phyloP scores from a whole-genome alignment of 225 moss, liverwort and hornwort species.

The Pleurozium schreberi region DNA sequence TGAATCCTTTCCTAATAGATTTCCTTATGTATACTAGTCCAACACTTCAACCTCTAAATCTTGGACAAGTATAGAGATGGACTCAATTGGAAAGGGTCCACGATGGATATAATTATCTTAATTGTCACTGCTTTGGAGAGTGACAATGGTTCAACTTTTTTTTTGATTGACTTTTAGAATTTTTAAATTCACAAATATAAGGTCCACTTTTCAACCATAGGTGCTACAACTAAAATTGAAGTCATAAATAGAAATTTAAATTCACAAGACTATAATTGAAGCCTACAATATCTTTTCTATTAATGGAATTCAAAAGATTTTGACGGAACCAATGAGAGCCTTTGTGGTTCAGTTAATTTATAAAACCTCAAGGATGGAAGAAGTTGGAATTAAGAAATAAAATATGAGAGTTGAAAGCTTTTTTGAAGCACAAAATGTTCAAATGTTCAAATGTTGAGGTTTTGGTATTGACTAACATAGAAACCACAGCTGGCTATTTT shows the following conservation, averaged over 20 bases:
- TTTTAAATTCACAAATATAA: not conserved
- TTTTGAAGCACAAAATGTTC: no score
- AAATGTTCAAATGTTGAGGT: no score
- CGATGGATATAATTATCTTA: not conserved
- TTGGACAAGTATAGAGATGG: not conserved
- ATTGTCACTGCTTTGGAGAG: no score
- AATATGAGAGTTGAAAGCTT: not conserved
- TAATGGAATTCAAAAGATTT: not conserved
- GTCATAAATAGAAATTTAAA: not conserved
- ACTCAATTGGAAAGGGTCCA: not conserved
- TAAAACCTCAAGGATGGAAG: accelerated
- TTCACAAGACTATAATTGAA: not conserved
- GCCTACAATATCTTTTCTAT: not conserved
- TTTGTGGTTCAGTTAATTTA: not conserved
- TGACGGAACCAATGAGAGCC: not conserved
- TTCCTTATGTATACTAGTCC: no score
- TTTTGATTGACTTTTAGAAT: not conserved
- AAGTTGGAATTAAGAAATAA: not conserved
- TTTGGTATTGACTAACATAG: not conserved
- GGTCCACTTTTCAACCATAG: accelerated
- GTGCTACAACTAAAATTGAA: no score
- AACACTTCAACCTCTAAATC: not conserved
- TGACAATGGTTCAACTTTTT: no score
- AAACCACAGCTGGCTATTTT: accelerated
- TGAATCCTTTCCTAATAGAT: no score